A percentile compares a stretch with the other conserved stretches of the same genome.
These are phyloP conservation scores for Ustilago curta DNA, from an alignment of 1,284 basidiomycete species.

Conservation along the genomic window DNA sequence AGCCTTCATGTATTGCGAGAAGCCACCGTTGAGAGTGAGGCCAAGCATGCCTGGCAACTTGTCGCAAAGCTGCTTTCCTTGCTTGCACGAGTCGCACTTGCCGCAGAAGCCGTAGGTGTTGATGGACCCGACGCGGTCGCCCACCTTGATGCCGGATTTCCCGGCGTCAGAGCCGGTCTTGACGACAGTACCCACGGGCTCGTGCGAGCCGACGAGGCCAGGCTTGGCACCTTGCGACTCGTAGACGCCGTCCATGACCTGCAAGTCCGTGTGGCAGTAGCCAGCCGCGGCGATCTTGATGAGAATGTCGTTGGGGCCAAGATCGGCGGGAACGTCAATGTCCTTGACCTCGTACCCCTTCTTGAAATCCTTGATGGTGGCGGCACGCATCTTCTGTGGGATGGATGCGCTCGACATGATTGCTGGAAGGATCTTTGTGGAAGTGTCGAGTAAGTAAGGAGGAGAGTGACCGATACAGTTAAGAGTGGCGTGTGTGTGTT, in stretches of 20 bases:
- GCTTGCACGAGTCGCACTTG: conserved; percentile 62
- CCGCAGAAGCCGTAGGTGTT: conserved; percentile 64
- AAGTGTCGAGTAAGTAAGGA: background rate
- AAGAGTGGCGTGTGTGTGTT: too few species aligned
- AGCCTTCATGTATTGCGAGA: conserved; percentile 63
- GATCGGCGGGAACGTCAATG: conserved; percentile 50
- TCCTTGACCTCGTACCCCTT: conserved; percentile 55
- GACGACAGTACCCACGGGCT: conserved; percentile 60
- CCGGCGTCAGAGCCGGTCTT: conserved; percentile 42
- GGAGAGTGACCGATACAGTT: background rate
- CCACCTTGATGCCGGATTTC: conserved; percentile 54
- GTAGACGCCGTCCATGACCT: conserved; percentile 60
- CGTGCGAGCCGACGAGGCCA: conserved; percentile 60
- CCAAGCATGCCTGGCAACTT: conserved; percentile 60
- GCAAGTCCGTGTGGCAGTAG: conserved; percentile 62
- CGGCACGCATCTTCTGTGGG: conserved; percentile 56
- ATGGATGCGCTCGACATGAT: conserved; percentile 51
- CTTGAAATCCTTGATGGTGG: conserved; percentile 58
- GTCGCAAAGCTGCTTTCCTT: conserved; percentile 60
- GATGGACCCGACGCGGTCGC: conserved; percentile 65
- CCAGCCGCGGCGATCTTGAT: conserved; percentile 58
- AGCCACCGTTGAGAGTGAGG: conserved; percentile 57
- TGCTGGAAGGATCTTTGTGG: conserved; percentile 10
- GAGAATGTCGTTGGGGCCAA: conserved; percentile 43
- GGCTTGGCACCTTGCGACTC: conserved; percentile 52